phyloP scores from a whole-genome alignment of 371 early-diverging fungal species.

The Batkoa obscura region DNA sequence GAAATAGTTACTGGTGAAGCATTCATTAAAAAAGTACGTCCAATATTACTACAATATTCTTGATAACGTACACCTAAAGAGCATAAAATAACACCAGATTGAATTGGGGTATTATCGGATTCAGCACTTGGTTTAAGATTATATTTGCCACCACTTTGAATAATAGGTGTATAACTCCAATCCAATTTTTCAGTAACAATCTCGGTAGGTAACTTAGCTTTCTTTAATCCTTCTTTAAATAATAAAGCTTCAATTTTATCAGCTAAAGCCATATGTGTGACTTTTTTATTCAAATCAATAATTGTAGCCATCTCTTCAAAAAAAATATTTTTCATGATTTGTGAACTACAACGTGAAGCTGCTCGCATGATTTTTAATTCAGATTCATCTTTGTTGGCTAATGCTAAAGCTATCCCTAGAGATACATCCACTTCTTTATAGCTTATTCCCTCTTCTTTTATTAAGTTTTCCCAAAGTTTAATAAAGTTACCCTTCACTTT shows the following conservation, averaged over 20 bases:
- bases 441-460: conserved; percentile 19
- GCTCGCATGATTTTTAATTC: conserved; percentile 52
- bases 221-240: conserved; percentile 35
- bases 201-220: conserved; percentile 17
- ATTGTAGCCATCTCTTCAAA: conserved; percentile 54
- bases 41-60: conserved; percentile 83
- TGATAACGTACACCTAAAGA: conserved; percentile 84
- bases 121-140: conserved; percentile 65
- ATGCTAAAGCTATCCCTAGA: conserved; percentile 39
- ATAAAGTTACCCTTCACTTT: conserved; percentile 52
- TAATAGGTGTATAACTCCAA: conserved; percentile 87
- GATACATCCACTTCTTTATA: conserved; percentile 56
- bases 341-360: conserved; percentile 53
- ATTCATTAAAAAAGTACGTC: conserved; percentile 81
- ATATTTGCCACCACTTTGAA: conserved; percentile 92
- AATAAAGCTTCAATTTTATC: conserved; percentile 50
- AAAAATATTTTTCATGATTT: conserved; percentile 55
- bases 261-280: conserved; percentile 77
- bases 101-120: conserved; percentile 47
- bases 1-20: conserved; percentile 41
- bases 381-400: conserved; percentile 78
- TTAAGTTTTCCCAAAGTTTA: conserved; percentile 53
- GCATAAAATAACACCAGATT: conserved; percentile 77
- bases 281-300: conserved; percentile 69
- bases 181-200: conserved; percentile 35